phyloP scores from a whole-genome alignment of 208 protist genomes.

The Acanthamoeba sp. region DNA sequence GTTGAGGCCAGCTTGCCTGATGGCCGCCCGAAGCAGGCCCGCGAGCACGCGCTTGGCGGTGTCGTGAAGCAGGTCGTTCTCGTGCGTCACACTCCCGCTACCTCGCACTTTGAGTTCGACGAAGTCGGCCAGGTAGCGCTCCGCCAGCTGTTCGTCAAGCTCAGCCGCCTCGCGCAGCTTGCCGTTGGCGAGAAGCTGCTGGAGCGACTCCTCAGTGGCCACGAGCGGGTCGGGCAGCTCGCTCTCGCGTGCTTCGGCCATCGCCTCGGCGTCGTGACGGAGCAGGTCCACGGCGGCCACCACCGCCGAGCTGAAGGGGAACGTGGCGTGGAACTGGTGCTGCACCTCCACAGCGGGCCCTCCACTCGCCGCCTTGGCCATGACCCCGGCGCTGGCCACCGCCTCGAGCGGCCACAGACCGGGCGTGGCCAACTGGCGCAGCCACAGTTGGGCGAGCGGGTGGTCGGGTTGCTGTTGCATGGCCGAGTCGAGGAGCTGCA shows the following conservation, averaged over 20 bases:
- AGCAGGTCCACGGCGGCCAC: conserved; percentile 21
- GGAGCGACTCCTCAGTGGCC: neutral
- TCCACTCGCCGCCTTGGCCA: neutral
- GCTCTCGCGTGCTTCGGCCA: neutral
- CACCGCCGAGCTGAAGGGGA: conserved; percentile 35
- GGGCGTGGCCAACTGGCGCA: neutral
- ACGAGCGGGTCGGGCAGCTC: neutral
- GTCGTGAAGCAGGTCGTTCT: neutral
- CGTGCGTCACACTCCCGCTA: neutral
- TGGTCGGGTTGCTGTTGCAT: neutral
- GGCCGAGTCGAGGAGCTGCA: neutral
- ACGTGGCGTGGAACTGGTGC: conserved; percentile 33
- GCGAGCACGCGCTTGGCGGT: neutral
- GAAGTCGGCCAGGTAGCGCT: conserved; percentile 5
- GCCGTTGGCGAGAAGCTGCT: conserved; percentile 28
- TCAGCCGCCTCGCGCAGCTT: neutral
- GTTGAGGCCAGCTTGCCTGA: neutral
- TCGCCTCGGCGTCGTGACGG: neutral
- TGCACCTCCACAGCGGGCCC: neutral
- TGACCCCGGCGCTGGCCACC: neutral
- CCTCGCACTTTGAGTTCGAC: neutral
- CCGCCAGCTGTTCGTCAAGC: neutral
- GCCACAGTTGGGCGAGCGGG: conserved; percentile 24
- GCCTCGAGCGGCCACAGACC: conserved; percentile 29
- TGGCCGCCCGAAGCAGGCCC: neutral